phyloP scores from a whole-genome alignment of 805 yeast genomes.

The Zygoascus tannicola region DNA sequence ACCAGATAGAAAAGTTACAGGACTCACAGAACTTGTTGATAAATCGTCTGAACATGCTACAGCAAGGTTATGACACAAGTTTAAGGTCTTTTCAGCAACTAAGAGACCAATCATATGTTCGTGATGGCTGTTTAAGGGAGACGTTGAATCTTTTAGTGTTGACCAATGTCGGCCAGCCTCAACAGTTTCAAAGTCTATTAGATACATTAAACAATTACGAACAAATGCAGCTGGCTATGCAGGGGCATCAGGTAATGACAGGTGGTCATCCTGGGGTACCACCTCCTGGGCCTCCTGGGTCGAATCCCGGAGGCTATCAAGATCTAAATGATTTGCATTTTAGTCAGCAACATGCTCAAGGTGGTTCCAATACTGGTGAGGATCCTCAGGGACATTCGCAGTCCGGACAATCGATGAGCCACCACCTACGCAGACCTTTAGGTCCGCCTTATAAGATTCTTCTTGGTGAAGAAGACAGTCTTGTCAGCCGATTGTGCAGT shows the following conservation, averaged over 20 bases:
- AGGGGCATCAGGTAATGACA: background rate
- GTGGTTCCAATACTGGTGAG: background rate
- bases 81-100: background rate
- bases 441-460: slow-evolving; percentile 26
- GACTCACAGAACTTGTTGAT: slow-evolving; percentile 9
- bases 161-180: slow-evolving; percentile 1
- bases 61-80: background rate
- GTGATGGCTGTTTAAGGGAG: background rate
- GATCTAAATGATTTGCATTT: background rate
- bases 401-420: no score
- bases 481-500: slow-evolving; percentile 71
- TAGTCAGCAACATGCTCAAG: background rate
- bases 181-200: slow-evolving; percentile 2
- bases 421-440: background rate
- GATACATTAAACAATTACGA: slow-evolving; percentile 1
- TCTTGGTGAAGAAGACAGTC: slow-evolving; percentile 47
- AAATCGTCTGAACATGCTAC: background rate
- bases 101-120: background rate
- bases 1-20: slow-evolving; percentile 2
- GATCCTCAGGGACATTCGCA: background rate
- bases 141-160: background rate
- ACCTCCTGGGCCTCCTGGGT: background rate
- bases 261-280: background rate
- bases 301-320: background rate
- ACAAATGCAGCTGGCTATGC: background rate